A percentile compares a stretch with the other conserved stretches of the same genome.
phyloP scores from a whole-genome alignment of 2,329 filamentous ascomycete species.

The Chrysoporthe austroafricana region DNA sequence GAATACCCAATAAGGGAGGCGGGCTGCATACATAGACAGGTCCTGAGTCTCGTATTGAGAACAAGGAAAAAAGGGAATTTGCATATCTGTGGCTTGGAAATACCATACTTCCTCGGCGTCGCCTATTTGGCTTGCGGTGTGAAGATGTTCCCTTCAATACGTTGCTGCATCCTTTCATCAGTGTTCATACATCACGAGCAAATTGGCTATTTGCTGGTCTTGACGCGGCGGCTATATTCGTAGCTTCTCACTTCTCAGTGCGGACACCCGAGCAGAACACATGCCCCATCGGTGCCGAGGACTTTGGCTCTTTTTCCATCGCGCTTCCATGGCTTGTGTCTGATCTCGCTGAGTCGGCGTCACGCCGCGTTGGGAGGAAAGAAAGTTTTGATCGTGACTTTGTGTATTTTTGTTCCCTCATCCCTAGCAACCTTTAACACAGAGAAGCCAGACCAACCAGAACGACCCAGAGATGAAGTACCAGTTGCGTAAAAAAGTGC shows the following conservation, averaged over 20 bases:
- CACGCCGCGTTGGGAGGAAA: conserved; percentile 15
- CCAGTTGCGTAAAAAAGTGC: conserved; percentile 26
- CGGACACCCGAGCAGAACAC: background rate
- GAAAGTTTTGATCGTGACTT: conserved; percentile 28
- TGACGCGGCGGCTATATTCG: conserved; percentile 18
- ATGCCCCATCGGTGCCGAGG: background rate
- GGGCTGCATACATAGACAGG: background rate
- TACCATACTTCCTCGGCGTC: background rate
- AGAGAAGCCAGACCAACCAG: conserved; percentile 32
- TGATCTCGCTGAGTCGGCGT: background rate
- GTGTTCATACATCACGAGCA: background rate
- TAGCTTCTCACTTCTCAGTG: conserved; percentile 7
- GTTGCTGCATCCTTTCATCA: background rate
- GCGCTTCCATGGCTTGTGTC: background rate
- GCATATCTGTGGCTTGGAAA: background rate
- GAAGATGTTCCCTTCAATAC: background rate
- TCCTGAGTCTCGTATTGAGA: background rate
- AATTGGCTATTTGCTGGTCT: background rate
- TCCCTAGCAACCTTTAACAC: conserved; percentile 30
- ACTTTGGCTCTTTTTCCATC: background rate
- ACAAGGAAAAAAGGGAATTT: background rate
- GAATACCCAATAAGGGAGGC: conserved; percentile 13
- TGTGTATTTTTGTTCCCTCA: conserved; percentile 22
- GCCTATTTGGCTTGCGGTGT: background rate
- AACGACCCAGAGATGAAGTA: conserved; percentile 31